Evolutionary conservation across 495 filamentous ascomycete genomes (phyloP).

Genomic region (Penicillium diatomitis): DNA sequence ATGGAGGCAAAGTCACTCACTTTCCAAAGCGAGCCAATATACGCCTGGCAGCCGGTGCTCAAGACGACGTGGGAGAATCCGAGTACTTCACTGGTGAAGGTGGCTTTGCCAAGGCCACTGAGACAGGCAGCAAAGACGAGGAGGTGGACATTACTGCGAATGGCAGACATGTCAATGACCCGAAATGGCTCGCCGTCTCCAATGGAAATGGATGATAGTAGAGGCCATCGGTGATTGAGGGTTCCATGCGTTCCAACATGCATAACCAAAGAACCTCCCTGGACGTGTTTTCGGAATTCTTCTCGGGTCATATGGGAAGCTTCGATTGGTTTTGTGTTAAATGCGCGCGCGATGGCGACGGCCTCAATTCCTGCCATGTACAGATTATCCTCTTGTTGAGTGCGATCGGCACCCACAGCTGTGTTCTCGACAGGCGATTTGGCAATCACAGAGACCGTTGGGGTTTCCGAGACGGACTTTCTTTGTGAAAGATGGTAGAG

Average conservation of each 20-base stretch:
- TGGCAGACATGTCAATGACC: slow-evolving; percentile 19
- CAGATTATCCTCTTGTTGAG: slow-evolving; percentile 9
- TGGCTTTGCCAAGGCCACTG: slow-evolving; percentile 19
- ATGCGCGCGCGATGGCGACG: slow-evolving; percentile 19
- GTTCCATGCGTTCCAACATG: slow-evolving; percentile 24
- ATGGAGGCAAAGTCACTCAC: slow-evolving; percentile 24
- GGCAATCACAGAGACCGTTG: slow-evolving; percentile 20
- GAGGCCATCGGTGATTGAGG: slow-evolving; percentile 16
- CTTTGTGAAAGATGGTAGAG: slow-evolving; percentile 18
- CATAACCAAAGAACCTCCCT: slow-evolving; percentile 15
- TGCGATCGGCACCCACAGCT: not conserved
- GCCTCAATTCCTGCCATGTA: slow-evolving; percentile 23
- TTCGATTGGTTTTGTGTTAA: slow-evolving; percentile 23
- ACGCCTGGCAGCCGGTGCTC: slow-evolving; percentile 22
- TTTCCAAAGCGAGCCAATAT: slow-evolving; percentile 23
- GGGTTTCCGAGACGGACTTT: slow-evolving; percentile 7
- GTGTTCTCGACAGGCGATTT: slow-evolving; percentile 10
- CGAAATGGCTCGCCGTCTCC: slow-evolving; percentile 20
- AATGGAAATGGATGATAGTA: slow-evolving; percentile 23
- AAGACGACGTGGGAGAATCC: slow-evolving; percentile 23
- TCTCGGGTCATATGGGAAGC: slow-evolving; percentile 14
- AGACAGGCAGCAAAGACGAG: slow-evolving; percentile 24
- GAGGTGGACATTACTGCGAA: slow-evolving; percentile 18
- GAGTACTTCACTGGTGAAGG: slow-evolving; percentile 18
- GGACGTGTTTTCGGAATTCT: slow-evolving; percentile 14